Conservation (phyloP, 2,329 filamentous ascomycete genomes). For the Albophoma yamanashiensis region DNA sequence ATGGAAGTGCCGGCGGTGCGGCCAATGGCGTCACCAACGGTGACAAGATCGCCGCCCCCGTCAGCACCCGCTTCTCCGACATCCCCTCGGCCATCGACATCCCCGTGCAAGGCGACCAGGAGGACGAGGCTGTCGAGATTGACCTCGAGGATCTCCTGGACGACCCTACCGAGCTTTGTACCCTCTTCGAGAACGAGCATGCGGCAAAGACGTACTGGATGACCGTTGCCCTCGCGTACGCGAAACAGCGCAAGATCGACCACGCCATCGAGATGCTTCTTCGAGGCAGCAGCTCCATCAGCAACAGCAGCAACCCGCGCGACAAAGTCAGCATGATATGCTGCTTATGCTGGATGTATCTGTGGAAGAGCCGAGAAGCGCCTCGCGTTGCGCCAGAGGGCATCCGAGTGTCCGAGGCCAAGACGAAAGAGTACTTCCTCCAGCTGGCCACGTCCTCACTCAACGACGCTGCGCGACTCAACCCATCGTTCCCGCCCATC, state of each 20-base stretch:
- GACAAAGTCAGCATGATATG: conserved; percentile 80
- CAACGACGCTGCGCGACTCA: conserved; percentile 92
- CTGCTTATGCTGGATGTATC: conserved; percentile 81
- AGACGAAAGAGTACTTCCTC: conserved; percentile 89
- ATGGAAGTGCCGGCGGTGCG: conserved; percentile 22
- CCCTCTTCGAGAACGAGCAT: conserved; percentile 86
- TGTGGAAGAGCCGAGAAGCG: conserved; percentile 80
- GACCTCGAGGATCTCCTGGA: conserved; percentile 85
- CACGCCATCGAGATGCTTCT: conserved; percentile 66
- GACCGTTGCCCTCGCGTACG: conserved; percentile 92
- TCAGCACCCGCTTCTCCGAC: conserved; percentile 50
- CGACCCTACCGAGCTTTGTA: conserved; percentile 90
- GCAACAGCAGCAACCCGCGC: conserved; percentile 59
- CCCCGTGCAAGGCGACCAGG: conserved; percentile 51
- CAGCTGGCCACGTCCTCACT: conserved; percentile 82
- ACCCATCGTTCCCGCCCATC: conserved; percentile 82
- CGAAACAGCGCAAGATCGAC: conserved; percentile 89
- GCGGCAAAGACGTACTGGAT: conserved; percentile 93
- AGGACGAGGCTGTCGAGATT: conserved; percentile 77
- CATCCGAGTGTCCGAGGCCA: conserved; percentile 56
- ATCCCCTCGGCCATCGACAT: conserved; percentile 57
- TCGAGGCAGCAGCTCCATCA: conserved; percentile 61
- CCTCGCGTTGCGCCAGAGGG: conserved; percentile 52
- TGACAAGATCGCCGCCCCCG: conserved; percentile 20
- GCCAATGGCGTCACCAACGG: conserved; percentile 32